These are phyloP conservation scores for Tuber indicum DNA, from an alignment of 495 filamentous ascomycete species.

Conservation along the genomic window DNA sequence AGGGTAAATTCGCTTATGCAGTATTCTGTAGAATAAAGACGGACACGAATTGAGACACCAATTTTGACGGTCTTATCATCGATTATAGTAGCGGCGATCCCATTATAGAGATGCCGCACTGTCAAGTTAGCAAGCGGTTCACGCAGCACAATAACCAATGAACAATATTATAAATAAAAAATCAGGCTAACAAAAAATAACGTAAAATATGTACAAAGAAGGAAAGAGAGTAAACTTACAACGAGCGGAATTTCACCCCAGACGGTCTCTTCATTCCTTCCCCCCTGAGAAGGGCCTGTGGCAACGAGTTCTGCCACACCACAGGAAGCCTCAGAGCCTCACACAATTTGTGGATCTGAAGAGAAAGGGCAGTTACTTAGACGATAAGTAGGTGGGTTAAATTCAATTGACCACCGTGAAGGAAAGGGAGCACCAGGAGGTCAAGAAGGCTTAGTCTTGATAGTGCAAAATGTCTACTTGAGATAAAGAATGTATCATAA, in stretches of 20 bases:
- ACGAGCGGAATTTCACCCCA: conserved; percentile 36
- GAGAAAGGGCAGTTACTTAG: background rate
- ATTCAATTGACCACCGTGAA: background rate
- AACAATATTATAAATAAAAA: background rate
- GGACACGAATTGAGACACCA: conserved; percentile 68
- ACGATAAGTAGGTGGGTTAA: background rate
- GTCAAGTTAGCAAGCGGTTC: background rate
- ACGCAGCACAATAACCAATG: no score
- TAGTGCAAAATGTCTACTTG: no score
- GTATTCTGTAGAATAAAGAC: conserved; percentile 69
- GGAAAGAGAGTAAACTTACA: conserved; percentile 9
- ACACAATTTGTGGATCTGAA: background rate
- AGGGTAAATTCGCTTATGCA: conserved; percentile 52
- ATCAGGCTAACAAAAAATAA: no score
- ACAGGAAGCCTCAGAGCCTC: background rate
- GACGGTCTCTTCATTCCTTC: conserved; percentile 16
- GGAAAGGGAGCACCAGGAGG: background rate
- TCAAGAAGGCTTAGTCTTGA: no score
- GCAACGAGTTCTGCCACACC: background rate
- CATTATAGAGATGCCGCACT: conserved; percentile 57
- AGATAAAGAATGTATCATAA: no score
- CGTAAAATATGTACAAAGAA: background rate
- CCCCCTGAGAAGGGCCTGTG: background rate
- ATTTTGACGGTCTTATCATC: conserved; percentile 51
- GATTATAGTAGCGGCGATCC: conserved; percentile 53